Percentiles rank a stretch among this genome's conserved stretches.
These are phyloP conservation scores for Corrigiola litoralis DNA, from an alignment of 179 eudicot species.

Conservation along the genomic window DNA sequence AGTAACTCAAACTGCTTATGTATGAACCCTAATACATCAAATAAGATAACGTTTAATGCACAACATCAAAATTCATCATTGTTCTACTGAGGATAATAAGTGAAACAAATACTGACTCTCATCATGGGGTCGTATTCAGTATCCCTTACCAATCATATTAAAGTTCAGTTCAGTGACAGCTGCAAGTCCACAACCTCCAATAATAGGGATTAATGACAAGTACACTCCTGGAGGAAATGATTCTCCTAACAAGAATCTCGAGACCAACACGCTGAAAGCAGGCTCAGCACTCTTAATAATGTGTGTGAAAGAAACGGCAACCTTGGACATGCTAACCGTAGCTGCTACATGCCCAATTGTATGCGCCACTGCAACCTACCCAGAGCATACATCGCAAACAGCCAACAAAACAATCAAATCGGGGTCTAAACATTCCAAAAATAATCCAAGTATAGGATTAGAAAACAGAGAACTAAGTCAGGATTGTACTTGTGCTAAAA, in stretches of 20 bases:
- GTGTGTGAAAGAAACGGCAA: slow-evolving; percentile 87
- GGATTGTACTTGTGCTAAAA: background rate
- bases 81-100: background rate
- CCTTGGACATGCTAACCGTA: slow-evolving; percentile 93
- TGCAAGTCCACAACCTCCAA: slow-evolving; percentile 81
- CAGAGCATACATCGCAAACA: slow-evolving; percentile 1
- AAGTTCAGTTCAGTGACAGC: slow-evolving; percentile 87
- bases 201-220: slow-evolving; percentile 75
- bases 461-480: slow-evolving; percentile 9
- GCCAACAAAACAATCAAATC: slow-evolving; percentile 10
- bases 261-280: slow-evolving; percentile 86
- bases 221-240: slow-evolving; percentile 67
- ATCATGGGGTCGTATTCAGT: background rate
- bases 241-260: slow-evolving; percentile 77
- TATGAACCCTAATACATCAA: background rate
- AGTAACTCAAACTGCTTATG: background rate
- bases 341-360: slow-evolving; percentile 89
- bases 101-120: background rate
- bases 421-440: slow-evolving; percentile 9
- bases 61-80: too few species aligned
- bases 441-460: background rate
- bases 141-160: slow-evolving; percentile 66
- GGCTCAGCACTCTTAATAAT: slow-evolving; percentile 90
- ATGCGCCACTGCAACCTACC: slow-evolving; percentile 79
- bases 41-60: background rate